Evolutionary conservation across 2,329 filamentous ascomycete species (phyloP).

Genomic region (Fragosphaeria purpurea): DNA sequence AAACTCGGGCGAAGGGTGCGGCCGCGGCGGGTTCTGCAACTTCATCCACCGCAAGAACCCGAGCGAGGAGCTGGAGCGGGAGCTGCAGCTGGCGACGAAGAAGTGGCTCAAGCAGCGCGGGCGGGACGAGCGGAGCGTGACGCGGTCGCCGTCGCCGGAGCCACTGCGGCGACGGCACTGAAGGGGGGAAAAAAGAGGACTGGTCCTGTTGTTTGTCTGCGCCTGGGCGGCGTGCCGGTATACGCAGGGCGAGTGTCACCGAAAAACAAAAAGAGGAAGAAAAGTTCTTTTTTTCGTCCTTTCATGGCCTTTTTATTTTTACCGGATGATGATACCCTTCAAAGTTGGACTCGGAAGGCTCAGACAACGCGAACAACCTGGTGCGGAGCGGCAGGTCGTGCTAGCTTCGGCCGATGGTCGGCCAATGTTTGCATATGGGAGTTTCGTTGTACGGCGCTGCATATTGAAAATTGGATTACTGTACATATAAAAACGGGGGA

Average conservation of each 20-base stretch:
- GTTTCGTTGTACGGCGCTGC: too few relatives aligned
- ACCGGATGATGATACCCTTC: too few relatives aligned
- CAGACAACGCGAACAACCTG: too few relatives aligned
- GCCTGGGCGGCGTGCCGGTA: too few relatives aligned
- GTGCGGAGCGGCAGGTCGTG: too few relatives aligned
- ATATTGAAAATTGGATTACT: too few relatives aligned
- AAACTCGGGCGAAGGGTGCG: constrained; percentile 90
- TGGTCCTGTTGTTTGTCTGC: neutral
- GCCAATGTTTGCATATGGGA: too few relatives aligned
- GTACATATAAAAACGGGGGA: too few relatives aligned
- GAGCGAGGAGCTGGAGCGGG: constrained; percentile 73
- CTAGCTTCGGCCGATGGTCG: too few relatives aligned
- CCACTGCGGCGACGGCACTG: constrained; percentile 64
- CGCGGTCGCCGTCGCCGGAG: constrained; percentile 77
- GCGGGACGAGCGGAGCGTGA: constrained; percentile 71
- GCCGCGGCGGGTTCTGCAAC: constrained; percentile 95
- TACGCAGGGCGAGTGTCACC: too few relatives aligned
- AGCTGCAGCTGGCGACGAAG: constrained; percentile 81
- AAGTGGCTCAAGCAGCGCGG: constrained; percentile 89
- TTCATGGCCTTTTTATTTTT: neutral
- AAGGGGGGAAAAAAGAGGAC: neutral
- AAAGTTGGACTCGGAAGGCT: too few relatives aligned
- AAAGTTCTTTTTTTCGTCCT: neutral
- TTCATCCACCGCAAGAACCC: constrained; percentile 99
- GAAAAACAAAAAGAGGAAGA: too few relatives aligned